Evolutionary conservation across 2,329 filamentous ascomycete species (phyloP), one percentile per base, ranked within the genome.

Genomic region (Penicillium verrucosum): DNA sequence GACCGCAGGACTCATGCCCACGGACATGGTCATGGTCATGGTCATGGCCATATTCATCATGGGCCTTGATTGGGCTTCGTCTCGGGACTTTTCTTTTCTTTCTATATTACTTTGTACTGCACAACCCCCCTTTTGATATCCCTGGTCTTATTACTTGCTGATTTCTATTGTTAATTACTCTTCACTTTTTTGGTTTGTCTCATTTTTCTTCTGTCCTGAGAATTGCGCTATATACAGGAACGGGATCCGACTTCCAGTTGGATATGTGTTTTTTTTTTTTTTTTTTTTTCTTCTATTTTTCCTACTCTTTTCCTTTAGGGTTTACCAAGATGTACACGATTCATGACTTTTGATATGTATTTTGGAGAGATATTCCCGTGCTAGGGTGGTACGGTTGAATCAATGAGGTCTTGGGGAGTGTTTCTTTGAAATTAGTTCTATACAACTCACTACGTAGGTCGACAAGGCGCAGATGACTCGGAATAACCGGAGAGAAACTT

Each of bases 1-100:
- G 65, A 65, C 23, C 64, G 64, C 36, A 63, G 63, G 40, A 45
- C 16, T 41, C 53, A 51, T 44, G 14, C 21, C 16, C 40, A 44
- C 10, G 49, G 21, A 2, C 40, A 51, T 21, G 29, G 38, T 9
- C 48, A 51, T 46, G 18, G 18, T 2, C 46, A 48, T 21, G 32
- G 34, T 18, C 47, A 36, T 36, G 49, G 21, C 6, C 41, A 43
- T n/a, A n/a, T 16, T n/a, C 40, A 37, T 25, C 21, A 37, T 46
- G 50, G 41, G 5, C 50, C n/a, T 52, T 52, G 32, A 52, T 14
- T 45, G 21, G 29, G n/a, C 12, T 53, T 38, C 21, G 5, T 27
- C 4, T 46, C 3, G n/a, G 41, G n/a, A 14, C 25, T 21, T 16
- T 23, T 18, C 7, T 25, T 8, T 29, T 4, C 8, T n/a, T 32